Evolutionary conservation across 331 rosid species (phyloP), one percentile per base, ranked within the genome.

Genomic region (Telfairia occidentalis): DNA sequence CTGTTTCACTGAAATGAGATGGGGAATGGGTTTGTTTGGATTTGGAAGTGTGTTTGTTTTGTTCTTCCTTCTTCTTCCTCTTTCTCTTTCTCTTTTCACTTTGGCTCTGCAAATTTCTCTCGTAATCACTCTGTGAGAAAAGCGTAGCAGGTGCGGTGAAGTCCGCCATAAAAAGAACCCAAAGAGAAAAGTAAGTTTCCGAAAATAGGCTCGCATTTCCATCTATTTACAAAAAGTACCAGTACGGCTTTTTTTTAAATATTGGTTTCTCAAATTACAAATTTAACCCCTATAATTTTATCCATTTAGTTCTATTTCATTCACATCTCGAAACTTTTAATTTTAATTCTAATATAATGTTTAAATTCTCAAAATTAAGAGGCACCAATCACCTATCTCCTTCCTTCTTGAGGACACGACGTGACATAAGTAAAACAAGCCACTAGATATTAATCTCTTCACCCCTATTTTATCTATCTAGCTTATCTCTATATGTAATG

Each of bases 81-180:
- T 45, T 35, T 65, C 32, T 3, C 45, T 35, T 37, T 69, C 74
- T 5, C 74, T 69, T 43, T 8, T 69, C 74, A 12, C 74, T 69
- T 43, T 8, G 23, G 23, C 54, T 69, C 74, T 43, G 54, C 74
- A 24, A 43, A 21, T 38, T 66, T 28, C 34, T 66, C 38, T 43
- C 55, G 74, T 43, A 69, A 69, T 69, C 74, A 43, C 74, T 43
- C 74, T 69, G 38, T 45, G 38, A 43, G 55, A 69, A 69, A 69
- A 69, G 55, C 54, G 21, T 55, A 13, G 55, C 74, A 24, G 38
- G 7, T 43, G 15, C 23, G 40, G 37, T 69, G 55, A 69, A 40
- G 37, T 69, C 74, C 74, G 55, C 55, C 55, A 69, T 69, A 69
- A 69, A 69, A 69, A 69, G 74, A 69, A 69, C 55, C 23, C 37